Evolutionary conservation across 2,329 filamentous ascomycete species (phyloP), one percentile per base, ranked within the genome.

Genomic region (Ophiostoma pallidulum): DNA sequence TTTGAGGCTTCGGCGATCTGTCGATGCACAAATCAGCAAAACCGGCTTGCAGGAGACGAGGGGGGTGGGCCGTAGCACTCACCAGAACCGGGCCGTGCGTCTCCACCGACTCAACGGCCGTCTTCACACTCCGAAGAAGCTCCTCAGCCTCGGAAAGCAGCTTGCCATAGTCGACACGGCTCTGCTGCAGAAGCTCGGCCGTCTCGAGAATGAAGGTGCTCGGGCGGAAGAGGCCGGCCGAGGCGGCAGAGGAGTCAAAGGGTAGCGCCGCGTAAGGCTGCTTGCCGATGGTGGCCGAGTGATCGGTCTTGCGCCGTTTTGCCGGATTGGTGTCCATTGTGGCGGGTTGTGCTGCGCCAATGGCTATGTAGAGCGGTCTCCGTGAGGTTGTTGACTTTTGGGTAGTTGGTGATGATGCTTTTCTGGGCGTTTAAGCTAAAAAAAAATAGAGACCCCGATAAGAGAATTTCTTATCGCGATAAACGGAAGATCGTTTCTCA

Each of bases 1-100:
- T 81, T 71, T 0, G 71, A 71, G 8, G 86, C 88, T 56, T 92
- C 80, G 29, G 66, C 56, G 45, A 92, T 74, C 84, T 88, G 54
- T 16, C 22, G 2, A 28, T 22, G 8, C 4, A 19, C 32, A 24
- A 20, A 16, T 10, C 28, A 39, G 19, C n/a, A 10, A 32, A 31
- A 38, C n/a, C n/a, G n/a, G n/a, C n/a, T n/a, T n/a, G 10, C 8
- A 22, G 28, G 20, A 29, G 31, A 20, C 40, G 14, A 14, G n/a
- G 18, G 8, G 1, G 5, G 26, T 29, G 26, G 26, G 9, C 9
- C 2, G 16, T 14, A 33, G 22, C 22, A 63, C 74, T 51, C 62
- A 80, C 77, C 47, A 71, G 69, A 45, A 71, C 47, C 13, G 74
- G 63, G 1, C 69, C 72, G 48, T 77, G 75, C 2, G 70, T 54